Evolutionary conservation across 768 basidiomycete genomes (phyloP).

Genomic region (Hortiboletus flavorubellus): DNA sequence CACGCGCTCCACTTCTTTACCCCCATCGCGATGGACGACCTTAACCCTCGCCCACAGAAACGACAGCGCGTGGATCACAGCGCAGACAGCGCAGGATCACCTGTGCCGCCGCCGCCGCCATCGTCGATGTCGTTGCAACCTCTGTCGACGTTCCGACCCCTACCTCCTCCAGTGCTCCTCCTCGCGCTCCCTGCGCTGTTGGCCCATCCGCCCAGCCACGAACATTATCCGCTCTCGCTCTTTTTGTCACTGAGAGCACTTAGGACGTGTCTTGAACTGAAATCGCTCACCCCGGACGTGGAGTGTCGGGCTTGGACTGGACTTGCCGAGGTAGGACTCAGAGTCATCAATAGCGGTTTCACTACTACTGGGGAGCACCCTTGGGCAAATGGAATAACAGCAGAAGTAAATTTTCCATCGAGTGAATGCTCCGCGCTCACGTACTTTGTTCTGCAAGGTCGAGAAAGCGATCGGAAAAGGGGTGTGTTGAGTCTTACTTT

Average conservation of each 20-base stretch:
- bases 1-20: slow-evolving; percentile 8
- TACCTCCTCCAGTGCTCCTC: slow-evolving; percentile 49
- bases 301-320: slow-evolving; percentile 73
- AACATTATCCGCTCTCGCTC: slow-evolving; percentile 50
- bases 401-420: slow-evolving; percentile 41
- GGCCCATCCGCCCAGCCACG: slow-evolving; percentile 62
- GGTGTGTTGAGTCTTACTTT: slow-evolving; percentile 39
- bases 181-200: slow-evolving; percentile 60
- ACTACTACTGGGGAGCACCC: slow-evolving; percentile 33
- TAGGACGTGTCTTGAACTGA: slow-evolving; percentile 49
- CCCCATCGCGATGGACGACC: slow-evolving; percentile 22
- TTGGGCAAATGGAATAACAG: slow-evolving; percentile 51
- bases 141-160: slow-evolving; percentile 23
- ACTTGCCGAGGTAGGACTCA: slow-evolving; percentile 66
- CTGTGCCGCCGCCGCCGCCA: neutral
- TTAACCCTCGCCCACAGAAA: slow-evolving; percentile 35
- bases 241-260: slow-evolving; percentile 55
- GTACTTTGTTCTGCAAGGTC: slow-evolving; percentile 30
- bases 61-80: slow-evolving; percentile 25
- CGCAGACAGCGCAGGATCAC: neutral
- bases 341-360: slow-evolving; percentile 47
- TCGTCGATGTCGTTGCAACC: neutral
- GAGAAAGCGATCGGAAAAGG: slow-evolving; percentile 69
- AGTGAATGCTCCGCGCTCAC: neutral
- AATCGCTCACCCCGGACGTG: slow-evolving; percentile 49